These are phyloP conservation scores for Austroboletus eburneus DNA, from an alignment of 768 basidiomycete genomes.

Conservation along the genomic window DNA sequence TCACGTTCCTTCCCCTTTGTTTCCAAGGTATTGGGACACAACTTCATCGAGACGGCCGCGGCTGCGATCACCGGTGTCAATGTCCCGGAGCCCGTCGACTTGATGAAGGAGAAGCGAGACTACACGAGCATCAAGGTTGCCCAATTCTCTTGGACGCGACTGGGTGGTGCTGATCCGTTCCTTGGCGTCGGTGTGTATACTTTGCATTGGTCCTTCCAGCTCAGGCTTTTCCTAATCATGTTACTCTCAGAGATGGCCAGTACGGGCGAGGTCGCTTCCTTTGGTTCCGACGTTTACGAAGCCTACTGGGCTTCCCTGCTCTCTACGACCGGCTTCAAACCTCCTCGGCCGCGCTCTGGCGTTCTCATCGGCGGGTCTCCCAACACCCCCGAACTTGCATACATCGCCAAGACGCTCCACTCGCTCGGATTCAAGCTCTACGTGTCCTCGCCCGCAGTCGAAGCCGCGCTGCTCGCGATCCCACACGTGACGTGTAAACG, in stretches of 20 bases:
- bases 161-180: constrained; percentile 96
- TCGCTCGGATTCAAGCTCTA: constrained; percentile 95
- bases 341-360: constrained; percentile 79
- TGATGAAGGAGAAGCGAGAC: constrained; percentile 85
- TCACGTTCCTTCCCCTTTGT: constrained; percentile 99
- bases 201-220: neutral
- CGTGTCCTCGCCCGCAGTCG: constrained; percentile 76
- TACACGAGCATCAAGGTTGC: constrained; percentile 97
- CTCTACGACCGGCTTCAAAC: constrained; percentile 93
- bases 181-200: constrained; percentile 80
- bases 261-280: constrained; percentile 96
- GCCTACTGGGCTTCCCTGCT: constrained; percentile 96
- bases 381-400: constrained; percentile 78
- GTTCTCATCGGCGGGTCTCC: constrained; percentile 92
- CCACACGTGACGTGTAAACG: constrained; percentile 78
- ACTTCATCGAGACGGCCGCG: constrained; percentile 94
- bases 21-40: constrained; percentile 94
- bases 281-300: constrained; percentile 90
- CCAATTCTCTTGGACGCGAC: constrained; percentile 96
- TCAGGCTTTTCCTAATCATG: neutral
- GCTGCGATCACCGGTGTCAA: constrained; percentile 80
- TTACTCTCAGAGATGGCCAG: constrained; percentile 83
- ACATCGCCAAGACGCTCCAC: constrained; percentile 73
- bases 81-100: constrained; percentile 86
- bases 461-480: constrained; percentile 74